Evolutionary conservation across 257 asterid genomes (phyloP).

Genomic region (Plantago ovata): DNA sequence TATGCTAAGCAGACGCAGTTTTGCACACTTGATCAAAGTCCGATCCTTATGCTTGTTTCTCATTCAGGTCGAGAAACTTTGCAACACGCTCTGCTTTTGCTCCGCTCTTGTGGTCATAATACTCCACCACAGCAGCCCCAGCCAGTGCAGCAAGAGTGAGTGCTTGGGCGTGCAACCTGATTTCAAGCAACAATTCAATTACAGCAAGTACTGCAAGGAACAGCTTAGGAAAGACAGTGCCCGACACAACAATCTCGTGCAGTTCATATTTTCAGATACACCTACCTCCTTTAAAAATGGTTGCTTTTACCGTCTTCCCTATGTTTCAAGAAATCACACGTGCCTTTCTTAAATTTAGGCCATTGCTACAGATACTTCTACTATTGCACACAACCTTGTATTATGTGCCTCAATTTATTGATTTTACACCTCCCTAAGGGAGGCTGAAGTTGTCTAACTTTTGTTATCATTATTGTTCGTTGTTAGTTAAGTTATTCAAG

Average conservation of each 20-base stretch:
- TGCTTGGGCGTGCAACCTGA: conserved; percentile 94
- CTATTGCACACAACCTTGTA: neutral
- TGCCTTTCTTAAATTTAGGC: neutral
- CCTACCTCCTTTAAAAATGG: neutral
- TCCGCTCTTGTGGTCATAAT: conserved; percentile 74
- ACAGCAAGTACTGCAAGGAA: neutral
- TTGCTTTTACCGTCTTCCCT: neutral
- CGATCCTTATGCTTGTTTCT: conserved; percentile 39
- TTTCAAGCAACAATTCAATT: conserved; percentile 7
- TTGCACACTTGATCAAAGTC: conserved; percentile 13
- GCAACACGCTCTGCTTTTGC: conserved; percentile 72
- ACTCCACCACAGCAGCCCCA: conserved; percentile 77
- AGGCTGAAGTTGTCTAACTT: neutral
- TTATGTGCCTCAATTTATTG: neutral
- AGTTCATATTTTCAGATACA: too few species aligned
- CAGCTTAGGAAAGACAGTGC: neutral
- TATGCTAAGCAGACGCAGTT: neutral
- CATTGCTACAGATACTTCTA: neutral
- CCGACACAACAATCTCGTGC: too few species aligned
- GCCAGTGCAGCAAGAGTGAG: conserved; percentile 83
- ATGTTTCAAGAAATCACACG: neutral
- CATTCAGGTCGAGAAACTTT: conserved; percentile 57
- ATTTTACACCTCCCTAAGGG: neutral
- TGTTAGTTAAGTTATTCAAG: too few species aligned
- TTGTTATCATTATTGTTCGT: too few species aligned